Evolutionary conservation across 169 alveolate genomes (phyloP), one percentile per base, ranked within the genome.

Genomic region (Cryptosporidium parvum): DNA sequence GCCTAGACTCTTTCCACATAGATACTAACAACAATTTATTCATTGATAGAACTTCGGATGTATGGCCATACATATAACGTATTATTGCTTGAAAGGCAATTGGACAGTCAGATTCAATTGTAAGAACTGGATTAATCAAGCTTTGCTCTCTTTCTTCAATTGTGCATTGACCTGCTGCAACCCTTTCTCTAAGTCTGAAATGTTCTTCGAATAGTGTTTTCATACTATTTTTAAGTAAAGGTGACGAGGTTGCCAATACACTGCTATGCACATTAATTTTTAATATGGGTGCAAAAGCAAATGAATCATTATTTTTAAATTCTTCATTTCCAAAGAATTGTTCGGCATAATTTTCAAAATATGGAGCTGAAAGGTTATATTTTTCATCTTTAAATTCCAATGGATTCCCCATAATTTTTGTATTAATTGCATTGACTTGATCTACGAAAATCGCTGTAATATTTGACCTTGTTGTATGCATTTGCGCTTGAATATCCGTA

Each of bases 61-160:
- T 80, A 21, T 80, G 75, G 37, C 89, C 89, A 62, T 80, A 80
- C 75, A 80, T 61, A 65, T 80, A 80, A 23, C 89, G 73, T 44
- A 80, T 67, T 18, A 65, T 65, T 62, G 89, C 89, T 70, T 80
- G 89, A 26, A 80, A 59, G 18, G 89, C 89, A 61, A 65, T 65
- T 12, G 89, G 89, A 31, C 69, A 80, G 42, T 80, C 89, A 12
- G 89, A 80, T 39, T 80, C 89, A 7, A 80, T 62, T 3, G 75
- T 80, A 26, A 80, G 29, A 16, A 65, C 68, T 18, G 89, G 89
- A 45, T 80, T 80, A 23, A 62, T 45, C 52, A 80, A 39, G 31
- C 89, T 80, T 33, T 80, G 73, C 31, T 80, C 89, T 37, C 75
- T 80, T 80, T 80, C 89, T 10, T 80, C 89, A 31, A 23, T 6